phyloP scores from a whole-genome alignment of 306 rosid species.

The Cicer arietinum region DNA sequence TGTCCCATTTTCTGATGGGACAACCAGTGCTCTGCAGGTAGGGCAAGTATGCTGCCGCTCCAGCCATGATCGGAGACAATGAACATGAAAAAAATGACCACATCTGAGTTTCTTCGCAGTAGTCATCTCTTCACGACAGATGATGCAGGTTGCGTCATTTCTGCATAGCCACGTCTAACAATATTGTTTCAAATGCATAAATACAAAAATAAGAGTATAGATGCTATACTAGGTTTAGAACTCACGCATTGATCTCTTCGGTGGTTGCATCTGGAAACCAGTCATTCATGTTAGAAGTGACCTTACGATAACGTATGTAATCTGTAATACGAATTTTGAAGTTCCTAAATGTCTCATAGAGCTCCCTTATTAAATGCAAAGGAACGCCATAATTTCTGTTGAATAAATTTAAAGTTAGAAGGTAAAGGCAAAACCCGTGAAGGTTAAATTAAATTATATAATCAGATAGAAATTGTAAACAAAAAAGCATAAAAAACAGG shows the following conservation, averaged over 20 bases:
- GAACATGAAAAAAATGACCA: slow-evolving; percentile 95
- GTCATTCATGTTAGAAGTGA: slow-evolving; percentile 98
- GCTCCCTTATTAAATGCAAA: slow-evolving; percentile 94
- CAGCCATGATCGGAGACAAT: slow-evolving; percentile 98
- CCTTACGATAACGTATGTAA: slow-evolving; percentile 89
- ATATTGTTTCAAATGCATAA: slow-evolving; percentile 17
- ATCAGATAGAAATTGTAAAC: not conserved
- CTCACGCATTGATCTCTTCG: slow-evolving; percentile 94
- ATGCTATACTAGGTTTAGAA: slow-evolving; percentile 40
- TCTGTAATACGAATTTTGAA: slow-evolving; percentile 88
- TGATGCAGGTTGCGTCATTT: slow-evolving; percentile 95
- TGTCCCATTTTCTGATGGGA: slow-evolving; percentile 83
- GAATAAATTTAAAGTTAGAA: slow-evolving; percentile 44
- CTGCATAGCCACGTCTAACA: slow-evolving; percentile 55
- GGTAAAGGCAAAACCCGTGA: slow-evolving; percentile 8
- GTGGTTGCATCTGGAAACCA: slow-evolving; percentile 98
- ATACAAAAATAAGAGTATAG: slow-evolving; percentile 17
- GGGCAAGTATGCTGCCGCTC: slow-evolving; percentile 99
- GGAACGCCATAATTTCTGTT: slow-evolving; percentile 92
- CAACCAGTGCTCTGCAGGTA: slow-evolving; percentile 96
- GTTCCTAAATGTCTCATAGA: slow-evolving; percentile 97
- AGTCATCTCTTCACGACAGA: slow-evolving; percentile 99
- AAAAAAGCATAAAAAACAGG: slow-evolving; percentile 14
- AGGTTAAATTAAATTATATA: not conserved
- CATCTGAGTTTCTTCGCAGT: slow-evolving; percentile 94